Percentiles rank a stretch among this genome's conserved stretches.
phyloP scores from a whole-genome alignment of 495 filamentous ascomycete genomes.

The Aspergillus saccharolyticus region DNA sequence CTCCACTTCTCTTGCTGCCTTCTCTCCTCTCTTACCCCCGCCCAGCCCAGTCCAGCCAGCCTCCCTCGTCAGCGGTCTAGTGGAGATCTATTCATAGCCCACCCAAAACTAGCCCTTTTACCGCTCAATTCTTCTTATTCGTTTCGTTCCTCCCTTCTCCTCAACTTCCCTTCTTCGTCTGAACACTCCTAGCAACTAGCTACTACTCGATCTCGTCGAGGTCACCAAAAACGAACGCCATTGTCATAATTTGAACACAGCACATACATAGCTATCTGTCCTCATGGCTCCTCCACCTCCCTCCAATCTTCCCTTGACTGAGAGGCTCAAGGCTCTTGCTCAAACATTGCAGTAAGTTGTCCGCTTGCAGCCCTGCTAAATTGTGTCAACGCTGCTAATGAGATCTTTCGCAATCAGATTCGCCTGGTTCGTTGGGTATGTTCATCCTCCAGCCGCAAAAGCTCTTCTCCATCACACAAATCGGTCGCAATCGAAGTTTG shows the following conservation, averaged over 20 bases:
- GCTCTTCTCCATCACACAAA: neutral
- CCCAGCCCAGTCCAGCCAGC: constrained; percentile 6
- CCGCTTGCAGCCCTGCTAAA: constrained; percentile 8
- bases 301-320: constrained; percentile 59
- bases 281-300: constrained; percentile 78
- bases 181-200: neutral
- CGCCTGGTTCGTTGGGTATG: constrained; percentile 89
- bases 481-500: neutral
- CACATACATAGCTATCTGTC: constrained; percentile 2
- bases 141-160: neutral
- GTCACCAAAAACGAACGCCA: constrained; percentile 2
- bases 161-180: neutral
- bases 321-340: constrained; percentile 70
- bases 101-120: neutral
- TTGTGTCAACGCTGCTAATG: constrained; percentile 43
- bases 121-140: constrained; percentile 10
- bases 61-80: constrained; percentile 1
- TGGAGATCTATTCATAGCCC: constrained; percentile 1
- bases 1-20: no score
- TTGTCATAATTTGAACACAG: neutral
- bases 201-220: neutral
- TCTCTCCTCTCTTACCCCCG: neutral
- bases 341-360: constrained; percentile 80
- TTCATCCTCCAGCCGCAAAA: constrained; percentile 19
- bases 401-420: constrained; percentile 36